Evolutionary conservation across 805 yeast genomes (phyloP).

Genomic region (Wickerhamomyces subpelliculosus): DNA sequence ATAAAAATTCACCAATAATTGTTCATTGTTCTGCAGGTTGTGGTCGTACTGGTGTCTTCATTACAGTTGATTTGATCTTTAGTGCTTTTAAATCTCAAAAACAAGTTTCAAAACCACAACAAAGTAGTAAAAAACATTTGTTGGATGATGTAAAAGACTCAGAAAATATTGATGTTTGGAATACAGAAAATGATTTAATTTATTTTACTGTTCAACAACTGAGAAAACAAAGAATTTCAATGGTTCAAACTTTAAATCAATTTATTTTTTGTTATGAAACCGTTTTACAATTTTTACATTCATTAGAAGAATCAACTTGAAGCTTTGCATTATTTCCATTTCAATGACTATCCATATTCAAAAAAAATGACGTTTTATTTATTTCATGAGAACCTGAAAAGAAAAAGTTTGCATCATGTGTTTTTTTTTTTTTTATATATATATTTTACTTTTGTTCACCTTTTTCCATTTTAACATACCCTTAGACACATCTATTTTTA

Average conservation of each 20-base stretch:
- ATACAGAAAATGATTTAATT: constrained; percentile 43
- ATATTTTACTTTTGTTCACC: too few species aligned
- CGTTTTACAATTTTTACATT: constrained; percentile 20
- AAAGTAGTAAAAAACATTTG: neutral
- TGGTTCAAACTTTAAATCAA: constrained; percentile 76
- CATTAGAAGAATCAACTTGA: neutral
- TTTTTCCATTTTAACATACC: too few species aligned
- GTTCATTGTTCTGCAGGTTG: constrained; percentile 98
- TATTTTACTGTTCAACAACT: constrained; percentile 54
- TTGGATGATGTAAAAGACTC: constrained; percentile 5
- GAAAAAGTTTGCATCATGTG: too few species aligned
- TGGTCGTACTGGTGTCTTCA: constrained; percentile 90
- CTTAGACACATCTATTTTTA: too few species aligned
- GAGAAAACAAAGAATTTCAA: constrained; percentile 62
- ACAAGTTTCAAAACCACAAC: neutral
- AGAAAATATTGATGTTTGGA: constrained; percentile 32
- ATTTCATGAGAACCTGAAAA: too few species aligned
- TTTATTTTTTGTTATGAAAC: constrained; percentile 66
- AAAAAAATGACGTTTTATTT: too few species aligned
- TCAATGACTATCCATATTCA: too few species aligned
- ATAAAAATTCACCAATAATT: constrained; percentile 42
- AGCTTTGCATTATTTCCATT: too few species aligned
- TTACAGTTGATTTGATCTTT: constrained; percentile 46
- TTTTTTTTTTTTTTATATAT: too few species aligned
- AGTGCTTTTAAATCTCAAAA: constrained; percentile 6